These are phyloP conservation scores for Pseudozyma hubeiensis DNA, from an alignment of 1,284 basidiomycete genomes.

Conservation along the genomic window DNA sequence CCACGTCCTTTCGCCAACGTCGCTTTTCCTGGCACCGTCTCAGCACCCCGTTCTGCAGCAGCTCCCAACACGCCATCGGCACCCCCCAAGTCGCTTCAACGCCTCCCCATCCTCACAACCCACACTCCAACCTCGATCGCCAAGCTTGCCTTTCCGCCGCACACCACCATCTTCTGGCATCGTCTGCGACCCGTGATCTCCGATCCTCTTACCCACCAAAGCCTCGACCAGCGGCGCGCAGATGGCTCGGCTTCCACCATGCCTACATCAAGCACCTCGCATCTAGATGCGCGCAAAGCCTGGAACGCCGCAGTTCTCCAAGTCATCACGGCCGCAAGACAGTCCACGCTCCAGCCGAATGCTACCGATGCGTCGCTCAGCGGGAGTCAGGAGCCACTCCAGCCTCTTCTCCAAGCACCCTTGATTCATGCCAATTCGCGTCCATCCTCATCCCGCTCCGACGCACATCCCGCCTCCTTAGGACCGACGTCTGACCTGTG, in stretches of 20 bases:
- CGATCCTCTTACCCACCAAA: too few relatives aligned
- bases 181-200: slow-evolving; percentile 2
- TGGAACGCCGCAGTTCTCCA: slow-evolving; percentile 16
- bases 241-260: background rate
- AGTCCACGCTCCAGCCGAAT: background rate
- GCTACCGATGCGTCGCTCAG: background rate
- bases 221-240: background rate
- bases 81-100: slow-evolving; percentile 13
- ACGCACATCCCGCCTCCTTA: background rate
- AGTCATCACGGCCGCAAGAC: slow-evolving; percentile 1
- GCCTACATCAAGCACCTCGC: background rate
- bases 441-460: background rate
- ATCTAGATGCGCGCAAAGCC: background rate
- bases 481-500: slow-evolving; percentile 10
- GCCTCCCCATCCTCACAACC: slow-evolving; percentile 27
- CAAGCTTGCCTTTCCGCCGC: slow-evolving; percentile 20
- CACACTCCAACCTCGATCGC: slow-evolving; percentile 26
- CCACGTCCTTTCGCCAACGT: slow-evolving; percentile 16
- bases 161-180: slow-evolving; percentile 25
- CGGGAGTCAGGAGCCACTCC: background rate
- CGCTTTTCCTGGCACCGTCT: slow-evolving; percentile 25
- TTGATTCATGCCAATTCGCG: slow-evolving; percentile 13
- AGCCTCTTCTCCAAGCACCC: slow-evolving; percentile 2
- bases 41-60: slow-evolving; percentile 20
- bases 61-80: slow-evolving; percentile 18